Evolutionary conservation across 2,329 filamentous ascomycete genomes (phyloP), one percentile per base, ranked within the genome.

Genomic region (Zarea fungicola): DNA sequence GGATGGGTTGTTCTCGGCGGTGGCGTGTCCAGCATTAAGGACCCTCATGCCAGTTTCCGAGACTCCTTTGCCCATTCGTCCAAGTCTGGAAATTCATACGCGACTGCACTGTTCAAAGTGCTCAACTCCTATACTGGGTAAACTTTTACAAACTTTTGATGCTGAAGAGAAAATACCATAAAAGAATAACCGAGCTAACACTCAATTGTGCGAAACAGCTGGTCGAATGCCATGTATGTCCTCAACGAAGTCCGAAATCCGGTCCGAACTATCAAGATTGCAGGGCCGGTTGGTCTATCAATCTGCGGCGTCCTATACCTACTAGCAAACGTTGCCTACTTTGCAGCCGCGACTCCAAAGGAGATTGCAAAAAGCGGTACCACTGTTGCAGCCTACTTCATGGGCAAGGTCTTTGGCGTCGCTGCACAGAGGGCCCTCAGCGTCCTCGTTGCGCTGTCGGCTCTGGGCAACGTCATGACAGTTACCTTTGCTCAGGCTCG

Each of bases 211-310:
- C 22, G n/a, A n/a, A n/a, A 14, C 31, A 54, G 52, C 1, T 55
- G 53, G 53, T 45, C 39, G 1, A 55, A 55, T 21, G 53, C 53
- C 16, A 55, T 55, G 53, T 55, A 55, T 10, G 53, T 55, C 35
- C 42, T 55, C 18, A 55, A 55, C 28, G 53, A 55, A 23, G 46
- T 55, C n/a, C 51, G 52, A 31, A 39, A 55, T 10, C 53, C 53
- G 6, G 42, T 55, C 4, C 53, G 53, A 25, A 55, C 53, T 11
- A 54, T 55, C 29, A 53, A 53, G 26, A 55, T 55, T 9, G 53
- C 53, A 8, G 53, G 53, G 3, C 53, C 53, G 6, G 42, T 55
- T 6, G 53, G 53, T 5, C 53, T 55, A 3, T 55, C 53, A 25
- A 47, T 51, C 9, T 55, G 53, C 42, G 53, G 53, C 11, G 36